phyloP scores from a whole-genome alignment of 1,284 basidiomycete species.

The Ustilago crameri region DNA sequence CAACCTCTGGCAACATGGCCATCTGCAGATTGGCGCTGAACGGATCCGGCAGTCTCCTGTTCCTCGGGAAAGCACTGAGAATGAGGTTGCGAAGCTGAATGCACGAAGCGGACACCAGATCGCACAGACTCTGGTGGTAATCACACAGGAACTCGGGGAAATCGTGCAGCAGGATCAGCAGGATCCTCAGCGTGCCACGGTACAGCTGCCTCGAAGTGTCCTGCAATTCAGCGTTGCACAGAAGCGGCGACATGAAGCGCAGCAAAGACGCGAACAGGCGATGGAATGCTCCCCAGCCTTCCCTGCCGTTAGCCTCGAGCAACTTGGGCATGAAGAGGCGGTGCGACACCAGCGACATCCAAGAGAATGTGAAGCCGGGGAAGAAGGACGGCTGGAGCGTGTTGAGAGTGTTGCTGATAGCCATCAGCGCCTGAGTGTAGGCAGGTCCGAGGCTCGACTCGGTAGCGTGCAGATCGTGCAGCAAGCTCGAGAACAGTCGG shows the following conservation, averaged over 20 bases:
- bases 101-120: slow-evolving; percentile 89
- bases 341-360: slow-evolving; percentile 96
- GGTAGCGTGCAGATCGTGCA: slow-evolving; percentile 88
- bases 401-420: slow-evolving; percentile 91
- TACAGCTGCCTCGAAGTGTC: slow-evolving; percentile 88
- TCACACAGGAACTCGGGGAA: slow-evolving; percentile 98
- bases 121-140: slow-evolving; percentile 94
- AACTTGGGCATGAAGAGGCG: slow-evolving; percentile 97
- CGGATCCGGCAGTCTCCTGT: slow-evolving; percentile 86
- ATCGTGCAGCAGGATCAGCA: slow-evolving; percentile 95
- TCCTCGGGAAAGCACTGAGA: slow-evolving; percentile 90
- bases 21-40: slow-evolving; percentile 71
- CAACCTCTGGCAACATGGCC: slow-evolving; percentile 83
- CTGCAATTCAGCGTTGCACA: slow-evolving; percentile 82
- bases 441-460: slow-evolving; percentile 82
- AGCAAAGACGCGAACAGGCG: slow-evolving; percentile 90
- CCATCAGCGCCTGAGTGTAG: slow-evolving; percentile 88
- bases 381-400: slow-evolving; percentile 96
- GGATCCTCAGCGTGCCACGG: slow-evolving; percentile 87
- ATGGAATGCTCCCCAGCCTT: slow-evolving; percentile 96
- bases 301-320: slow-evolving; percentile 82
- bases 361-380: slow-evolving; percentile 97
- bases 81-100: slow-evolving; percentile 97
- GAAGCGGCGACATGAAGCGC: slow-evolving; percentile 91
- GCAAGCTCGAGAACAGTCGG: slow-evolving; percentile 94